Evolutionary conservation across 2,329 filamentous ascomycete species (phyloP).

Genomic region (Xylaria sp.): DNA sequence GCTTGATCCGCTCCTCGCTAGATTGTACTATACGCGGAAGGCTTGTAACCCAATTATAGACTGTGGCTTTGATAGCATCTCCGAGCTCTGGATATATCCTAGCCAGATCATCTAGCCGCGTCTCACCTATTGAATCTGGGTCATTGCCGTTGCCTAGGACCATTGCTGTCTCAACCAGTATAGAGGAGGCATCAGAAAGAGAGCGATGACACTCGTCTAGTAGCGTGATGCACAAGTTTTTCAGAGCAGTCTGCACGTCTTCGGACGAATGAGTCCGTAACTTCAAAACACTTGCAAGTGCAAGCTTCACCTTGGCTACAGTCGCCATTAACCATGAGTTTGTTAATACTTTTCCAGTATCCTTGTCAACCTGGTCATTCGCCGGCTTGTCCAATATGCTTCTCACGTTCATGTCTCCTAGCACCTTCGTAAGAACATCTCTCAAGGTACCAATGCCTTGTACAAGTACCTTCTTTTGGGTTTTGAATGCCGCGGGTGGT

Average conservation of each 20-base stretch:
- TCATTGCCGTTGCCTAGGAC: conserved; percentile 68
- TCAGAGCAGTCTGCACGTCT: conserved; percentile 75
- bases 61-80: conserved; percentile 72
- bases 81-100: conserved; percentile 69
- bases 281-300: conserved; percentile 79
- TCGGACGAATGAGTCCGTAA: conserved; percentile 75
- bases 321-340: conserved; percentile 82
- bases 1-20: conserved; percentile 81
- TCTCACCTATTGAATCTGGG: conserved; percentile 54
- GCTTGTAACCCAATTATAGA: conserved; percentile 84
- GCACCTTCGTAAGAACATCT: conserved; percentile 62
- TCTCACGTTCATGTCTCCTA: conserved; percentile 67
- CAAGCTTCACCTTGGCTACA: conserved; percentile 81
- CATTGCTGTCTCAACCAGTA: conserved; percentile 85
- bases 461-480: conserved; percentile 69
- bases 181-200: conserved; percentile 72
- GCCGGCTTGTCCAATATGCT: conserved; percentile 55
- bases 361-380: conserved; percentile 41
- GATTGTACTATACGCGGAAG: conserved; percentile 85
- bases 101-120: conserved; percentile 69
- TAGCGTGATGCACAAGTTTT: conserved; percentile 76
- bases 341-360: conserved; percentile 55
- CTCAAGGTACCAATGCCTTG: conserved; percentile 68
- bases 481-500: conserved; percentile 68
- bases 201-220: conserved; percentile 82